Base-by-base conservation (phyloP, 1,139 yeast genomes). In the Hanseniaspora uvarum region DNA sequence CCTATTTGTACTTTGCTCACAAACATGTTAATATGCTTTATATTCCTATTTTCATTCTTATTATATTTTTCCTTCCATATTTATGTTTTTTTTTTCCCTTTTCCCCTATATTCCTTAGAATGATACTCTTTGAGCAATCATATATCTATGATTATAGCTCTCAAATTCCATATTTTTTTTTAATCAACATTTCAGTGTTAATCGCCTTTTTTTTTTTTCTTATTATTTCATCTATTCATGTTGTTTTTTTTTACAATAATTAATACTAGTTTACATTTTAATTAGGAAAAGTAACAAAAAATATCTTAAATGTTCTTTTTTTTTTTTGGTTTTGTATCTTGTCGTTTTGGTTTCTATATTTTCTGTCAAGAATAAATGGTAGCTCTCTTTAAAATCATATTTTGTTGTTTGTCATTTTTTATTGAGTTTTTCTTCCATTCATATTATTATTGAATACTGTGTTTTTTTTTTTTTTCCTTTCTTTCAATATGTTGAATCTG, bases 121-220 rank as follows among this genome's bases (percentile, higher is more conserved):
- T 24, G 11, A 19, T 24, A 30, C 31, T 26, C n/a, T 40, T 28
- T 33, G 46, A 24, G 34, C n/a, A 45, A 49, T 41, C 53, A 49
- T 41, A 49, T 49, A 41, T 49, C 46, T 49, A 41, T 34, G 41
- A 26, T 38, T 34, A 24, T 34, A 18, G n/a, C 31, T 34, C 11
- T 49, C 8, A 18, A 34, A 19, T 18, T 33, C 36, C 18, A 23
- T n/a, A 26, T 23, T 21, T 19, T 23, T 21, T 19, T 11, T 10
- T 39, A 24, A 39, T 39, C 43, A 26, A 39, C 24, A 24, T 23
- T 18, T 23, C 11, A 23, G 16, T 21, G 12, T 23, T 18, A 16
- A 38, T 39, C 14, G 12, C n/a, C 21, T 23, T 34, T 46, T 46
- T 18, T 23, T 24, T 26, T 34, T n/a, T 36, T n/a, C n/a, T 36